Evolutionary conservation across 1,284 basidiomycete genomes (phyloP).

Genomic region (Naganishia liquefaciens): DNA sequence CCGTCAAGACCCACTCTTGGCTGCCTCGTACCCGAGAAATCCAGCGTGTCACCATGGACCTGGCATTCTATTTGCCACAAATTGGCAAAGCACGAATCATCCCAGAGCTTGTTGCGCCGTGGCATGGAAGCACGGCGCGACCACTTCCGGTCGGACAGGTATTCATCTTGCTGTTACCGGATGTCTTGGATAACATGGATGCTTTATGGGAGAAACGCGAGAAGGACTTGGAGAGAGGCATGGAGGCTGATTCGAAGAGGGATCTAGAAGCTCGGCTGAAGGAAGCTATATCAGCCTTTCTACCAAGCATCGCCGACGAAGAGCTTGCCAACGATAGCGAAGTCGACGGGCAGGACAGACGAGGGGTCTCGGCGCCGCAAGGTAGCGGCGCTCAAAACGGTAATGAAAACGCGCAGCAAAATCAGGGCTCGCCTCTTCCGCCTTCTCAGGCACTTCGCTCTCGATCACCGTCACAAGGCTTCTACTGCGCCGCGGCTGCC

Average conservation of each 20-base stretch:
- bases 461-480: too few relatives aligned
- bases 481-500: too few relatives aligned
- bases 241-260: neutral
- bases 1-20: conserved; percentile 6
- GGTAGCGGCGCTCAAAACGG: too few relatives aligned
- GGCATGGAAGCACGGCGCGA: conserved; percentile 15
- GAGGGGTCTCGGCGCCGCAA: too few relatives aligned
- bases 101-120: conserved; percentile 8
- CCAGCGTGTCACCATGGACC: conserved; percentile 13
- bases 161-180: conserved; percentile 14
- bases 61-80: conserved; percentile 20
- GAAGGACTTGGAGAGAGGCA: neutral
- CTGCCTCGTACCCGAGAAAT: conserved; percentile 13
- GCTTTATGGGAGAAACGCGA: conserved; percentile 12
- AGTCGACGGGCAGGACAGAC: too few relatives aligned
- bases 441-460: too few relatives aligned
- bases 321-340: too few relatives aligned
- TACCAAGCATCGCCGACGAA: neutral
- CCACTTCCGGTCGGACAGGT: conserved; percentile 10
- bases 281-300: conserved; percentile 7
- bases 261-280: conserved; percentile 13
- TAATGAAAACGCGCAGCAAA: too few relatives aligned
- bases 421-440: too few relatives aligned
- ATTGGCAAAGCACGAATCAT: conserved; percentile 24
- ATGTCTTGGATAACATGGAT: conserved; percentile 25